Conservation (phyloP, 2,329 filamentous ascomycete species). For the Cadophora sp. region DNA sequence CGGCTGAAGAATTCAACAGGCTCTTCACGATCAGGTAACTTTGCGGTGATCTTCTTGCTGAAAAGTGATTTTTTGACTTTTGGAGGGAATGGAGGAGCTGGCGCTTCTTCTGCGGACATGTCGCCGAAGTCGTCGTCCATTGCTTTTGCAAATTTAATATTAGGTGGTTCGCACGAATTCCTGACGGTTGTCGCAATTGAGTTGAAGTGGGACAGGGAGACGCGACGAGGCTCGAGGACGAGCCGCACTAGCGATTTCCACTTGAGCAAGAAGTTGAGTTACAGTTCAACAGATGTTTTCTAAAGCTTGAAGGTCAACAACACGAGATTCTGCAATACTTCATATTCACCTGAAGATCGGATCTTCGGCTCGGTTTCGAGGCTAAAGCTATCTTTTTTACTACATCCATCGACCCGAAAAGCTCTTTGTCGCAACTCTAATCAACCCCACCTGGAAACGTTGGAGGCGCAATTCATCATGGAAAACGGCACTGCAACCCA, state of each 20-base stretch:
- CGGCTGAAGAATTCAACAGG: slow-evolving; percentile 55
- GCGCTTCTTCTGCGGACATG: slow-evolving; percentile 4
- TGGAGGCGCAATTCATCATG: slow-evolving; percentile 56
- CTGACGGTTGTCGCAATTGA: background rate
- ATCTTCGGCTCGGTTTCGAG: background rate
- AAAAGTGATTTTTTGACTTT: slow-evolving; percentile 53
- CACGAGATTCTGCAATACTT: background rate
- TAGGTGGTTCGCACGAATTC: background rate
- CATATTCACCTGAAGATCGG: no score
- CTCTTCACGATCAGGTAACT: slow-evolving; percentile 44
- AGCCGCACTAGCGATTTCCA: slow-evolving; percentile 5
- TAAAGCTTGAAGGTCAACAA: background rate
- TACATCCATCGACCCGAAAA: background rate
- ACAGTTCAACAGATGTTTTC: background rate
- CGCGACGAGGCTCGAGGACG: background rate
- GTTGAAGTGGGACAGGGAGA: slow-evolving; percentile 19
- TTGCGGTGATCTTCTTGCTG: slow-evolving; percentile 59
- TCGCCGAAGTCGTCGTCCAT: slow-evolving; percentile 32
- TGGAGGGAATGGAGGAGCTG: slow-evolving; percentile 28
- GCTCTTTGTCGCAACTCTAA: slow-evolving; percentile 15
- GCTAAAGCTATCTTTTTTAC: background rate
- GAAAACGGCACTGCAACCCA: slow-evolving; percentile 70
- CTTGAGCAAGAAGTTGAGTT: background rate
- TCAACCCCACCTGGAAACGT: slow-evolving; percentile 13
- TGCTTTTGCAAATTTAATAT: slow-evolving; percentile 1